These are phyloP conservation scores for Albifimbria verrucaria DNA, from an alignment of 2,329 filamentous ascomycete genomes.

Conservation along the genomic window DNA sequence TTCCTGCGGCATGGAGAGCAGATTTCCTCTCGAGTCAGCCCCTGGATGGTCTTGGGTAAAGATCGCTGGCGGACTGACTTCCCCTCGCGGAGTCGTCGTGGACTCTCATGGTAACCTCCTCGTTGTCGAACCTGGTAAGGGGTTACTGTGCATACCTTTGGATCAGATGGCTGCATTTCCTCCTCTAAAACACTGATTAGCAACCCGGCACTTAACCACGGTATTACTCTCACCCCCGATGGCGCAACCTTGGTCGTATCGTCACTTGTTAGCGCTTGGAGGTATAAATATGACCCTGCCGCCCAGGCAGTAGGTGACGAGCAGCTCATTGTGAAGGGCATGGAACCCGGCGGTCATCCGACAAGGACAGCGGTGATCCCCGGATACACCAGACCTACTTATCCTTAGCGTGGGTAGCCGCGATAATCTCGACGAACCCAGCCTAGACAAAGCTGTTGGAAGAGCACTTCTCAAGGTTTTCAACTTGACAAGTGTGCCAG, in stretches of 20 bases:
- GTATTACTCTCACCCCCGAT: constrained; percentile 35
- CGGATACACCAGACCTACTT: constrained; percentile 31
- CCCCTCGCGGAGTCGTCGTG: constrained; percentile 32
- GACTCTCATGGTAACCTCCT: constrained; percentile 35
- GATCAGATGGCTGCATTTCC: constrained; percentile 35
- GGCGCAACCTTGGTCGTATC: constrained; percentile 36
- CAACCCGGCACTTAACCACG: constrained; percentile 36
- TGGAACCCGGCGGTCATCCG: constrained; percentile 36
- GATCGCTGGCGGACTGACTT: constrained; percentile 32
- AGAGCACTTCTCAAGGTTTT: constrained; percentile 41
- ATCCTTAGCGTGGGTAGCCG: constrained; percentile 37
- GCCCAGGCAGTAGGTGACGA: constrained; percentile 42
- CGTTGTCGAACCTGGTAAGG: constrained; percentile 32
- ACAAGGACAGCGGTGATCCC: constrained; percentile 34
- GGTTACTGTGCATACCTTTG: constrained; percentile 37
- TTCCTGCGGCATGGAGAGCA: constrained; percentile 1
- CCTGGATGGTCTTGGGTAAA: constrained; percentile 36
- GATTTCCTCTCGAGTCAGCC: constrained; percentile 28
- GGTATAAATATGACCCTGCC: constrained; percentile 54
- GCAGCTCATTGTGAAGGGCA: constrained; percentile 35
- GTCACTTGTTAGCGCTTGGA: constrained; percentile 42
- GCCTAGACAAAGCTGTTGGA: constrained; percentile 20
- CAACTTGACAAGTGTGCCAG: constrained; percentile 31
- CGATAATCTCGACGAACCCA: constrained; percentile 33
- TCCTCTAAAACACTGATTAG: constrained; percentile 32